Percentiles rank a stretch among this genome's conserved stretches.
These are phyloP conservation scores for Jackrogersella multiformis DNA, from an alignment of 495 filamentous ascomycete genomes.

Conservation along the genomic window DNA sequence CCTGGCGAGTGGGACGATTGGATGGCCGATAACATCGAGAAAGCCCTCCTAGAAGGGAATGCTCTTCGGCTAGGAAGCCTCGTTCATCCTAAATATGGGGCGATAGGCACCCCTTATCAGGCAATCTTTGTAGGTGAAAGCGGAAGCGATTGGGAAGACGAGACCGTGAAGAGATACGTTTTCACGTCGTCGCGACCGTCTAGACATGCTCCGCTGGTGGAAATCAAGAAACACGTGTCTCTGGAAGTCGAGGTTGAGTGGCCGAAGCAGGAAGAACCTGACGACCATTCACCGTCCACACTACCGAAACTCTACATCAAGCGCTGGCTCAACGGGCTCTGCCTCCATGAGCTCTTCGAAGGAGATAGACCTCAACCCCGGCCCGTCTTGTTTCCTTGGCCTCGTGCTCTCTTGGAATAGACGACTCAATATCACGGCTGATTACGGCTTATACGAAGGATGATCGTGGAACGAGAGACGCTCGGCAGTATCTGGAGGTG, in stretches of 20 bases:
- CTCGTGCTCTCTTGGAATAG: conserved; percentile 35
- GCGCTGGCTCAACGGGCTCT: conserved; percentile 47
- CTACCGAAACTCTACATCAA: conserved; percentile 42
- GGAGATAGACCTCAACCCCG: conserved; percentile 33
- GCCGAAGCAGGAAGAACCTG: conserved; percentile 10
- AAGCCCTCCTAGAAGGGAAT: conserved; percentile 41
- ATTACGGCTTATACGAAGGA: conserved; percentile 4
- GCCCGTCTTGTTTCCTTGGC: conserved; percentile 46
- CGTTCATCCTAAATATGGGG: conserved; percentile 23
- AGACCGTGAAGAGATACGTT: conserved; percentile 25
- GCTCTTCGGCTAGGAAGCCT: conserved; percentile 41
- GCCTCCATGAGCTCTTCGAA: conserved; percentile 45
- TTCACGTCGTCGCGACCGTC: conserved; percentile 33
- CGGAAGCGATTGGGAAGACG: conserved; percentile 34
- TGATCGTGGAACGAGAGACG: conserved; percentile 6
- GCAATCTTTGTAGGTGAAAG: conserved; percentile 43
- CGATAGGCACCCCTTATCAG: conserved; percentile 12
- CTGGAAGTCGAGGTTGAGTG: conserved; percentile 43
- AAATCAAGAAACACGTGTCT: conserved; percentile 44
- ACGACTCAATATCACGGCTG: neutral
- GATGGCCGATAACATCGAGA: conserved; percentile 40
- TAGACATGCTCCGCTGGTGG: conserved; percentile 1
- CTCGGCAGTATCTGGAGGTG: neutral
- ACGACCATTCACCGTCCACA: neutral
- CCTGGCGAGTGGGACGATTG: conserved; percentile 26